Base-by-base conservation (phyloP, 192 early-diverging fungal genomes). In the Thoreauomyces humboldtii region DNA sequence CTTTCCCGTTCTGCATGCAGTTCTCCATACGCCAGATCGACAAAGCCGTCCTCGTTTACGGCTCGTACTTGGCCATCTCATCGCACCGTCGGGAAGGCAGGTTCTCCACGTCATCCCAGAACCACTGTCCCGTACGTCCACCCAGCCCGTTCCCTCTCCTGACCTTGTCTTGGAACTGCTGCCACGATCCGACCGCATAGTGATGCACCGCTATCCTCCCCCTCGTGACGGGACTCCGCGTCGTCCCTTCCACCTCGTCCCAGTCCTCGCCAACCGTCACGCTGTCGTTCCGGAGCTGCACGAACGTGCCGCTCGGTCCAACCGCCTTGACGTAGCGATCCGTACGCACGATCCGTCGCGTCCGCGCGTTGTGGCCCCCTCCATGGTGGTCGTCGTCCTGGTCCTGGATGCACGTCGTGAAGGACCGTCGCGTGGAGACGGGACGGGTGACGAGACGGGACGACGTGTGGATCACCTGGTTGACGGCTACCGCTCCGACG, bases 391-490 rank as follows among this genome's bases (percentile, higher is more conserved):
- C 14, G n/a, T n/a, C n/a, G 44, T 46, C 44, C 19, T 41, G 9
- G 38, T 46, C 44, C 2, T 46, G 5, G 5, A 52, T 52, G 50
- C 50, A 52, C 15, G 24, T 52, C 50, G 50, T 52, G 24, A 52
- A 52, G 15, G 24, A n/a, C 28, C 31, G 24, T 22, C 50, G 50
- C n/a, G n/a, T n/a, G n/a, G n/a, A 24, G 24, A 29, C 12, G 21
- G 50, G 50, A 4, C 50, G 50, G 24, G 24, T 22, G 4, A 29
- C 3, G 50, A 52, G 50, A 15, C 28, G 15, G 3, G 21, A 2
- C n/a, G 50, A 52, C 5, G 21, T 52, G 50, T 52, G 50, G 15
- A 52, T 29, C 22, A 29, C 25, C 50, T 29, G 31, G 15, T 52
- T 52, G 4, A 52, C 22, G 50, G 25, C 50, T 22, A 52, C 7